A percentile compares a stretch with the other conserved stretches of the same genome.
Evolutionary conservation across 257 asterid genomes (phyloP).

Genomic region (Solanum tarijense): DNA sequence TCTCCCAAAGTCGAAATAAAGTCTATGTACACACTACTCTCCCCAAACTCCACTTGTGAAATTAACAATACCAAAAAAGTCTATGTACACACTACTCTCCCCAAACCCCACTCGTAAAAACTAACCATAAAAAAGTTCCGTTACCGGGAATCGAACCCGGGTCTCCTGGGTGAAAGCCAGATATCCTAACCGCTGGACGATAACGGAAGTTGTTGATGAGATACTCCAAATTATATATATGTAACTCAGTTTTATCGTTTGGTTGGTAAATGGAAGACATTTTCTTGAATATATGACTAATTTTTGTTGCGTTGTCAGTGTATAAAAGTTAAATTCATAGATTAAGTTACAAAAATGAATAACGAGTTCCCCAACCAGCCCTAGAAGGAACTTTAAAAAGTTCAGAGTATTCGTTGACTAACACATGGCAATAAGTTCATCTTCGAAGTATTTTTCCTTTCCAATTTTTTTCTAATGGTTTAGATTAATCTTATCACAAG

Average conservation of each 20-base stretch:
- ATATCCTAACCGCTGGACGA: constrained; percentile 98
- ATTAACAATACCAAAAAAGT: too few relatives aligned
- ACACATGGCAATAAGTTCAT: neutral
- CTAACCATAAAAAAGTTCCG: constrained; percentile 19
- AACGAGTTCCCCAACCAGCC: neutral
- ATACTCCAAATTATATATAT: too few relatives aligned
- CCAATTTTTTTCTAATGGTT: neutral
- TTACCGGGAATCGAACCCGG: constrained; percentile 98
- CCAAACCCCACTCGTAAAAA: too few relatives aligned
- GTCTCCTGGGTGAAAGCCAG: constrained; percentile 97
- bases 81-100: too few relatives aligned
- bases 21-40: too few relatives aligned
- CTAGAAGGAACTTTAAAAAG: neutral
- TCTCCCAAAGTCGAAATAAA: too few relatives aligned
- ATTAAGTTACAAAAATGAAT: neutral
- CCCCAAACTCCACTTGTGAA: too few relatives aligned
- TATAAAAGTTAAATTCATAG: neutral
- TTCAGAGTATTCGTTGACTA: neutral
- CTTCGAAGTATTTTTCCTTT: neutral
- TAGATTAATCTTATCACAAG: neutral
- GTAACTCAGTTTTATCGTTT: neutral
- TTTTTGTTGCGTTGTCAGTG: neutral
- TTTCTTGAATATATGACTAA: neutral
- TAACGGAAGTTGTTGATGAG: constrained; percentile 19
- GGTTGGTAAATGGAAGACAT: neutral